Evolutionary conservation across 768 basidiomycete species (phyloP).

Genomic region (Mycena crocata): DNA sequence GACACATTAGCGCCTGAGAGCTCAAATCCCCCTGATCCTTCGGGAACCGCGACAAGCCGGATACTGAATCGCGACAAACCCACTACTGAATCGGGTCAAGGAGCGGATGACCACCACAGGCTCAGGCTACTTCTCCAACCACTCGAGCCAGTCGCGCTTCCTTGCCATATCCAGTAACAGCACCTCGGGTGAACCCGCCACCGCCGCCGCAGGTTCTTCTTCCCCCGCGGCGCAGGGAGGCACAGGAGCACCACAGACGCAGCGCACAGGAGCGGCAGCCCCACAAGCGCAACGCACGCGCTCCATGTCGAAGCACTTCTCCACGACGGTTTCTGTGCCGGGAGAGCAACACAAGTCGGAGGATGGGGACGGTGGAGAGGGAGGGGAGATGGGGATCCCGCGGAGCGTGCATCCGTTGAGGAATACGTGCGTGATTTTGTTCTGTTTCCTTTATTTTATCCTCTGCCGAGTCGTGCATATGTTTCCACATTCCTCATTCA

Average conservation of each 20-base stretch:
- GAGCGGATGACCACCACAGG: too few species aligned
- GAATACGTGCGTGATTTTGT: slow-evolving; percentile 69
- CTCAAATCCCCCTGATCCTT: too few species aligned
- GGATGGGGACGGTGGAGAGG: slow-evolving; percentile 46
- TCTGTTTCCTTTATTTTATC: too few species aligned
- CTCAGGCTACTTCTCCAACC: slow-evolving; percentile 90
- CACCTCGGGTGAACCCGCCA: too few species aligned
- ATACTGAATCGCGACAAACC: too few species aligned
- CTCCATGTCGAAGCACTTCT: slow-evolving; percentile 79
- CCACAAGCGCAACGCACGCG: slow-evolving; percentile 53
- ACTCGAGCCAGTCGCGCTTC: slow-evolving; percentile 75
- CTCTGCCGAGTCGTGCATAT: too few species aligned
- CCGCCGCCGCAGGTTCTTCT: slow-evolving; percentile 39
- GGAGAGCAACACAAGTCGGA: slow-evolving; percentile 40
- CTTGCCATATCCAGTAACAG: slow-evolving; percentile 68
- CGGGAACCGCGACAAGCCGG: too few species aligned
- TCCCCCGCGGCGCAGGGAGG: slow-evolving; percentile 38
- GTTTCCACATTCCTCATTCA: too few species aligned
- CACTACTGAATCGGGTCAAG: too few species aligned
- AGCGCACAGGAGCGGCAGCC: slow-evolving; percentile 48
- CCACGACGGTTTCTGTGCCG: slow-evolving; percentile 70
- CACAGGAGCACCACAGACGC: slow-evolving; percentile 36
- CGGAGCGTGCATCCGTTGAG: slow-evolving; percentile 76
- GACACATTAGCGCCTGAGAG: too few species aligned
- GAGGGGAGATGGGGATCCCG: slow-evolving; percentile 33